Percentiles rank a stretch among this genome's conserved stretches.
Evolutionary conservation across 2,329 filamentous ascomycete species (phyloP).

Genomic region (Fragosphaeria purpurea): DNA sequence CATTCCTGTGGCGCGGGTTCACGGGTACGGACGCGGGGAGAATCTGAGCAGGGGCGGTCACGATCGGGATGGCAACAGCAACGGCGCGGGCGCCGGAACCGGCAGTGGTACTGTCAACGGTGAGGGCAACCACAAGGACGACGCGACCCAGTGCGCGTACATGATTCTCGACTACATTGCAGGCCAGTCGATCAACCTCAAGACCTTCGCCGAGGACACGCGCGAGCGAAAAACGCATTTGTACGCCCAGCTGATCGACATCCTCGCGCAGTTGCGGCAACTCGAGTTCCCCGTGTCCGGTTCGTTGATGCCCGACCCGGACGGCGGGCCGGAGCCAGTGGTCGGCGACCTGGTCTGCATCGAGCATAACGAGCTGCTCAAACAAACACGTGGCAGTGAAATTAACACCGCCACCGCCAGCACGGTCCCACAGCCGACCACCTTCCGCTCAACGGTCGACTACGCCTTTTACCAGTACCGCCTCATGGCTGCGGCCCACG

Average conservation of each 20-base stretch:
- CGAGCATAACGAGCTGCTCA: constrained; percentile 1
- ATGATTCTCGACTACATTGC: constrained; percentile 15
- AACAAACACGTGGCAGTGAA: no score
- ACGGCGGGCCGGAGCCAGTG: constrained; percentile 4
- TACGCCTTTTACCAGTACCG: constrained; percentile 6
- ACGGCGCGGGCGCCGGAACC: neutral
- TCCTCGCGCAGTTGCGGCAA: constrained; percentile 16
- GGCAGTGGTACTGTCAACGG: no score
- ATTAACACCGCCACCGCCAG: neutral
- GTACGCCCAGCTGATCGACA: constrained; percentile 16
- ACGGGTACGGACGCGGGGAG: constrained; percentile 11
- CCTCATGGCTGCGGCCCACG: no score
- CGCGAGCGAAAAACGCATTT: constrained; percentile 9
- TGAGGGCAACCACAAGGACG: no score
- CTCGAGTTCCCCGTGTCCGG: constrained; percentile 16
- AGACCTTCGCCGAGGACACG: constrained; percentile 4
- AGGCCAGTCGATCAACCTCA: constrained; percentile 14
- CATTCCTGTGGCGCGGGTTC: constrained; percentile 16
- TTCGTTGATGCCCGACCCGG: constrained; percentile 16
- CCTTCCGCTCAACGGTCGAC: constrained; percentile 5
- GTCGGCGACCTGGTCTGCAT: constrained; percentile 10
- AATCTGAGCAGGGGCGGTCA: neutral
- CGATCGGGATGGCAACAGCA: neutral
- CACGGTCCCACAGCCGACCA: neutral
- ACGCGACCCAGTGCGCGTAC: constrained; percentile 7